Evolutionary conservation across 2,329 filamentous ascomycete genomes (phyloP), one percentile per base, ranked within the genome.

Genomic region (Trichoderma afroharzianum): DNA sequence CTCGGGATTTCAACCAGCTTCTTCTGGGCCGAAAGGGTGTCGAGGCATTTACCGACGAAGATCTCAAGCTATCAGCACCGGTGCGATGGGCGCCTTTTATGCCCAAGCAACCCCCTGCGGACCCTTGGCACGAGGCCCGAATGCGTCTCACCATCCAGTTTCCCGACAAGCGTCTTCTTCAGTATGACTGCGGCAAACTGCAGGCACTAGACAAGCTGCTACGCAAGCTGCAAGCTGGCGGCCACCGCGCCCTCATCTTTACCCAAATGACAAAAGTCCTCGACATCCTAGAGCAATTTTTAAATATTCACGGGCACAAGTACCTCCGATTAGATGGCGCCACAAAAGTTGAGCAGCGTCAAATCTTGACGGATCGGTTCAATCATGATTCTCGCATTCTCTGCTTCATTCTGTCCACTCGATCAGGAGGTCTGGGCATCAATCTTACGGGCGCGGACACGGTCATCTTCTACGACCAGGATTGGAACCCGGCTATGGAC

Each of bases 401-500:
- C 15, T 95, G 92, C 74, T 99, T 99, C 83, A 99, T 99, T 76
- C 84, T 99, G 6, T 98, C 95, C 0, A 97, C 94, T 63, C 90
- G 96, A 71, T 98, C 96, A 0, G 96, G 96, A 75, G 96, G 96
- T 70, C 86, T 99, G 1, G 96, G 96, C 71, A 97, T 99, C 84
- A 99, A 99, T 77, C 86, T 99, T 57, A 98, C 95, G 0, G 96
- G 96, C 63, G 96, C 96, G 6, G 96, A 98, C 80, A 97, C 95
- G 0, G 96, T 99, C 77, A 98, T 99, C 75, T 99, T 99, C 81
- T 99, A 98, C 82, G 96, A 99, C 78, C 91, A 98, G 72, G 96
- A 99, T 80, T 99, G 97, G 97, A 99, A 99, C 77, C 96, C 96
- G 0, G 96, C 97, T 66, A 99, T 99, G 96, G 96, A 99, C 84